Base-by-base conservation (phyloP, 371 early-diverging fungal species). In the Mucor indicus region DNA sequence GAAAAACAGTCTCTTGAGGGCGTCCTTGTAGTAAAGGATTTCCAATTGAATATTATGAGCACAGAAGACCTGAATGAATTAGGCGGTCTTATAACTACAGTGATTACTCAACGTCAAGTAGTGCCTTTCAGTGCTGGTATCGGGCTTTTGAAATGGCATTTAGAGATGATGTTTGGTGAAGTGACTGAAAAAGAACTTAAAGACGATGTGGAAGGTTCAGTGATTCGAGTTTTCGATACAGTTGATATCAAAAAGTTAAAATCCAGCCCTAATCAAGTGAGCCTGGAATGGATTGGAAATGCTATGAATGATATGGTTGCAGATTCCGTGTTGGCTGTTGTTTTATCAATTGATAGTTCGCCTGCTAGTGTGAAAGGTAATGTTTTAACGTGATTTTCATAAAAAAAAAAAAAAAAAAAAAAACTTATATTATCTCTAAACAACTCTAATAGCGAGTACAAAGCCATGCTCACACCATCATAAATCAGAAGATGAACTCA, bases 251-350 rank as follows among this genome's bases (percentile, higher is more conserved):
- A 77, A 29, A 61, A 76, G 29, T 36, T 67, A 13, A 60, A 65
- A 19, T 67, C 68, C 42, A 70, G 70, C 20, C 67, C 72, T 2
- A 79, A 79, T 33, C 73, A 80, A 40, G 79, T 89, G 12, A 69
- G 79, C 22, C 63, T 98, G 19, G 96, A 96, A 65, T 98, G 98
- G 98, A 79, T 86, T 24, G 90, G 95, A 22, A 87, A 89, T 62
- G 72, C 90, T 8, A 83, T 93, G 67, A 93, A 93, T 56, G 98
- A 98, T 60, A 92, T 96, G 88, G 83, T 97, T 0, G 96, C 97
- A 2, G 98, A 98, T 55, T 90, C 96, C 6, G 87, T 96, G 2
- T 54, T 96, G 9, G 90, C 93, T 2, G 77, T 96, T 4, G 69
- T 97, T 13, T 53, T 93, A 38, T 87, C 89, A 31, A 86, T 93